phyloP scores from a whole-genome alignment of 1,284 basidiomycete species.

The Hypsizygus ulmarius region DNA sequence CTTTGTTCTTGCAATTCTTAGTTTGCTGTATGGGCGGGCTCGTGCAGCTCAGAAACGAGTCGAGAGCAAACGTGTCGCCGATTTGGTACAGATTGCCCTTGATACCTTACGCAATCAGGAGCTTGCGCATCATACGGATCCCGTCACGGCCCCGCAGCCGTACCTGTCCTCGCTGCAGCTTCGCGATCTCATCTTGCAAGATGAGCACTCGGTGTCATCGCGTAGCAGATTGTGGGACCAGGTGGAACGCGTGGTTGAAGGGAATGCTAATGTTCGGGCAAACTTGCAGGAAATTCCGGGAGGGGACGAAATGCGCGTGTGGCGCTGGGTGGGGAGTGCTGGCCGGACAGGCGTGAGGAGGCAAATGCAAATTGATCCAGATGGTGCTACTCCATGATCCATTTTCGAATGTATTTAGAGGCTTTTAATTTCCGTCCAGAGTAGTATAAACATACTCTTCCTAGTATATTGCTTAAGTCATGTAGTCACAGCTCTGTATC shows the following conservation, averaged over 20 bases:
- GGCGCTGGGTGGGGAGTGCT: constrained; percentile 72
- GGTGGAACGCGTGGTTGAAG: constrained; percentile 88
- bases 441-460: not conserved
- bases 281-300: constrained; percentile 87
- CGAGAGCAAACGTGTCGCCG: constrained; percentile 72
- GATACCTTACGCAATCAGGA: constrained; percentile 86
- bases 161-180: constrained; percentile 89
- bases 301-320: constrained; percentile 84
- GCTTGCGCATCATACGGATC: constrained; percentile 81
- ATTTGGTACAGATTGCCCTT: constrained; percentile 78
- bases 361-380: constrained; percentile 9
- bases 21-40: constrained; percentile 37
- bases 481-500: not conserved
- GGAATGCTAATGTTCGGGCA: constrained; percentile 90
- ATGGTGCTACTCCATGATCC: not conserved
- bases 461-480: not conserved
- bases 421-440: not conserved
- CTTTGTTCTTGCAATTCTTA: constrained; percentile 32
- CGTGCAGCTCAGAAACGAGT: constrained; percentile 50
- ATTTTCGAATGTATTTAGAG: not conserved
- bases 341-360: constrained; percentile 7
- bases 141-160: constrained; percentile 72
- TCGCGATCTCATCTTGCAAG: constrained; percentile 84
- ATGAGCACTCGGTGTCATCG: constrained; percentile 70
- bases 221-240: constrained; percentile 81